Evolutionary conservation across 345 rosid species (phyloP).

Genomic region (Corchorus capsularis): DNA sequence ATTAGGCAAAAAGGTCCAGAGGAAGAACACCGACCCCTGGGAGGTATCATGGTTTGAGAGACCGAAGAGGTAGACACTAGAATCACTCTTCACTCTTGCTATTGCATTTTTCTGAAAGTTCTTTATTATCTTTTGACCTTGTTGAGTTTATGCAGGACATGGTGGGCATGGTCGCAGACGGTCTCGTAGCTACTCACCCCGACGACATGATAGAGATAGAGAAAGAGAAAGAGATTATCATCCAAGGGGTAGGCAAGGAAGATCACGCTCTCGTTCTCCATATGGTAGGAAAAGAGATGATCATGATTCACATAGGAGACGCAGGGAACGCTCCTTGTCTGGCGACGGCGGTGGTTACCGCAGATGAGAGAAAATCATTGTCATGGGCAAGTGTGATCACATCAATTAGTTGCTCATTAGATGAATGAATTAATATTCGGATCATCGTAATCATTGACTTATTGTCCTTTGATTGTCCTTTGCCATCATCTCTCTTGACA

Average conservation of each 20-base stretch:
- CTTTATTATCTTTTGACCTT: background rate
- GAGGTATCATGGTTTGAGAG: slow-evolving; percentile 56
- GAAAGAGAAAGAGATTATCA: slow-evolving; percentile 18
- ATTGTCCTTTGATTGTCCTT: background rate
- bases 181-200: slow-evolving; percentile 59
- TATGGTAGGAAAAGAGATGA: slow-evolving; percentile 37
- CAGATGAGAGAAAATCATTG: slow-evolving; percentile 19
- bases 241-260: slow-evolving; percentile 48
- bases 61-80: slow-evolving; percentile 40
- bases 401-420: background rate
- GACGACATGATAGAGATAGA: slow-evolving; percentile 36
- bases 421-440: background rate
- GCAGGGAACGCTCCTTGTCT: slow-evolving; percentile 37
- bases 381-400: background rate
- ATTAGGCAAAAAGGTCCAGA: slow-evolving; percentile 63
- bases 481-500: background rate
- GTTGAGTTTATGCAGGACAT: background rate
- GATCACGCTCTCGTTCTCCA: slow-evolving; percentile 58
- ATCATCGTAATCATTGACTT: background rate
- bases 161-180: slow-evolving; percentile 46
- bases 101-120: background rate
- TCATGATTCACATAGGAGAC: slow-evolving; percentile 41
- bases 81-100: slow-evolving; percentile 10
- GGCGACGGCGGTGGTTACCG: slow-evolving; percentile 29
- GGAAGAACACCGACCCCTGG: slow-evolving; percentile 78